phyloP scores from a whole-genome alignment of 78 protist genomes.

The Pigoraptor vietnamica region DNA sequence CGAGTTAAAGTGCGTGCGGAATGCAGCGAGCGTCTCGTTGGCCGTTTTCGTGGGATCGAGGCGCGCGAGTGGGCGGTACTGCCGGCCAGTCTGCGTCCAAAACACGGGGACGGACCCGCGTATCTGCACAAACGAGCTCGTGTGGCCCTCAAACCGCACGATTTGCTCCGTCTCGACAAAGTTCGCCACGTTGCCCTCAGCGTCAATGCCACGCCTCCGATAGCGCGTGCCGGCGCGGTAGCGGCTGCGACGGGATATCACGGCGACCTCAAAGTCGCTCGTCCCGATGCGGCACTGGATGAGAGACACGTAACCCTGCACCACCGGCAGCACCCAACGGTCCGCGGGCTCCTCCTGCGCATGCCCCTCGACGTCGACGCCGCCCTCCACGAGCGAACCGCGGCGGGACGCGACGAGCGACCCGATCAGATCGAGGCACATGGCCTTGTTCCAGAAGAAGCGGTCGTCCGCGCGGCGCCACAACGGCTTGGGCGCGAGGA shows the following conservation, averaged over 20 bases:
- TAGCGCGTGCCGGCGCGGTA: constrained; percentile 75
- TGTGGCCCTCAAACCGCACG: background rate
- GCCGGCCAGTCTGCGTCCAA: constrained; percentile 70
- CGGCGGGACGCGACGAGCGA: background rate
- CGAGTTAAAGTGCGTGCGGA: constrained; percentile 50
- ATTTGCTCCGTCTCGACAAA: constrained; percentile 76
- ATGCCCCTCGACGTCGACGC: background rate
- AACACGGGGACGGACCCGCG: constrained; percentile 78
- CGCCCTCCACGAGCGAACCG: background rate
- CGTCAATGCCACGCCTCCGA: constrained; percentile 76
- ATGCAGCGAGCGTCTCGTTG: constrained; percentile 56
- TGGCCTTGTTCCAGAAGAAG: background rate
- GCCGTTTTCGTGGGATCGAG: background rate
- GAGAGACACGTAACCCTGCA: background rate
- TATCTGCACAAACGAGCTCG: background rate
- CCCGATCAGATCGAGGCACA: background rate
- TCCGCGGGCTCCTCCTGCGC: background rate
- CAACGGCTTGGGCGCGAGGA: background rate
- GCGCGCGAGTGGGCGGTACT: constrained; percentile 7
- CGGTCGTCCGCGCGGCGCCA: background rate
- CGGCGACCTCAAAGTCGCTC: background rate
- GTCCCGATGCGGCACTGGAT: background rate
- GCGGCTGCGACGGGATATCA: constrained; percentile 46
- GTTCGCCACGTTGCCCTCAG: constrained; percentile 79
- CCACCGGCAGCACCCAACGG: background rate